Percentiles rank a stretch among this genome's conserved stretches.
phyloP scores from a whole-genome alignment of 257 asterid species.

The Perilla frutescens region DNA sequence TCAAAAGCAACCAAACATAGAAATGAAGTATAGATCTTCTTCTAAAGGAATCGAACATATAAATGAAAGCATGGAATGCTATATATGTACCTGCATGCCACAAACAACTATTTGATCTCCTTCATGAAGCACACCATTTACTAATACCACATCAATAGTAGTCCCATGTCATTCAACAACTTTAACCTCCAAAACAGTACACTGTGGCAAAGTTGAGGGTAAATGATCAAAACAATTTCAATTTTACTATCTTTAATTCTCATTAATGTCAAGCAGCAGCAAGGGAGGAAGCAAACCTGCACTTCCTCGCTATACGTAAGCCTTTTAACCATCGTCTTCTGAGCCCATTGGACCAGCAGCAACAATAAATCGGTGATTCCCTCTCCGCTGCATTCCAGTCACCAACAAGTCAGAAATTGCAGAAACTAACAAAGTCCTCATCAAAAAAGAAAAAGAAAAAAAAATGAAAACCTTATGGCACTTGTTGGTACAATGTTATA shows the following conservation, averaged over 20 bases:
- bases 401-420: constrained; percentile 40
- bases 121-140: no score
- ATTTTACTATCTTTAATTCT: constrained; percentile 12
- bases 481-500: constrained; percentile 32
- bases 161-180: no score
- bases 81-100: constrained; percentile 76
- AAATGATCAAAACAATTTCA: constrained; percentile 28
- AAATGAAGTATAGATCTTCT: no score
- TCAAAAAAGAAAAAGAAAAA: background rate
- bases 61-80: constrained; percentile 26
- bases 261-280: constrained; percentile 21
- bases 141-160: no score
- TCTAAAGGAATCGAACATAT: constrained; percentile 21
- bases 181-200: constrained; percentile 37
- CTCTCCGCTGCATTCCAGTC: constrained; percentile 73
- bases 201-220: constrained; percentile 55
- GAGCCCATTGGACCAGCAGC: constrained; percentile 88
- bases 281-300: constrained; percentile 60
- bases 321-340: constrained; percentile 78
- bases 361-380: constrained; percentile 87
- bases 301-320: constrained; percentile 85
- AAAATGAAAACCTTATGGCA: constrained; percentile 51
- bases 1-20: constrained; percentile 24
- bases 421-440: constrained; percentile 27
- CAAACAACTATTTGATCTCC: constrained; percentile 88